Evolutionary conservation across 2,329 filamentous ascomycete species (phyloP).

Genomic region (Dactylellina parvicollis): DNA sequence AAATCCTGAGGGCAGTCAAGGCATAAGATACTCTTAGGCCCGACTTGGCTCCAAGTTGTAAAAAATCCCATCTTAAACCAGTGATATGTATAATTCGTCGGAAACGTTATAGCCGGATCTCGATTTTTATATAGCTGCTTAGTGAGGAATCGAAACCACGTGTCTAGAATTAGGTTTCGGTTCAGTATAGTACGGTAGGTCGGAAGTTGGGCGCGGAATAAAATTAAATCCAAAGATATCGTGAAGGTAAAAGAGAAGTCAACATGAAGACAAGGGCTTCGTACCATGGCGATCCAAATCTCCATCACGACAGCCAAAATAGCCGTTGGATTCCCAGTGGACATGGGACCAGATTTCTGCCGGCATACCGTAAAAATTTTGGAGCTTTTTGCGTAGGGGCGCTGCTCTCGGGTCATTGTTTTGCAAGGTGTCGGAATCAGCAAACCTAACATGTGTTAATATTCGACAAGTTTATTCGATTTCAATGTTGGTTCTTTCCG

Average conservation of each 20-base stretch:
- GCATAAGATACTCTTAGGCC: constrained; percentile 32
- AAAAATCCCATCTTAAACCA: constrained; percentile 50
- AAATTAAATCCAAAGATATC: neutral
- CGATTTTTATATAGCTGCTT: constrained; percentile 27
- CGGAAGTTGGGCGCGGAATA: neutral
- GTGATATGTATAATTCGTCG: constrained; percentile 7
- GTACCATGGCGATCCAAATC: constrained; percentile 28
- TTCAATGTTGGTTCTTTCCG: neutral
- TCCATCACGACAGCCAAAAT: constrained; percentile 32
- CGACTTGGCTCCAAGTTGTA: constrained; percentile 37
- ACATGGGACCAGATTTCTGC: constrained; percentile 37
- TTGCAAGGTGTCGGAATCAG: constrained; percentile 8
- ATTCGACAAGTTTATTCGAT: neutral
- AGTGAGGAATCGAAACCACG: constrained; percentile 40
- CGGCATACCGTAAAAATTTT: constrained; percentile 35
- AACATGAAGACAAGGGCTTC: neutral
- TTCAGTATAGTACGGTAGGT: neutral
- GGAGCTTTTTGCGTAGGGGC: constrained; percentile 6
- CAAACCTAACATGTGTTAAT: constrained; percentile 4
- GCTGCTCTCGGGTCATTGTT: constrained; percentile 11
- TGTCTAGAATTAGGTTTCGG: constrained; percentile 23
- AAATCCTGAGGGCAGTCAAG: constrained; percentile 30
- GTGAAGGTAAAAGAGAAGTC: neutral
- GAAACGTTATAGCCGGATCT: neutral
- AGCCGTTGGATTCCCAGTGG: constrained; percentile 48